Conservation (phyloP, 495 filamentous ascomycete species). For the Hypomontagnella monticulosa region DNA sequence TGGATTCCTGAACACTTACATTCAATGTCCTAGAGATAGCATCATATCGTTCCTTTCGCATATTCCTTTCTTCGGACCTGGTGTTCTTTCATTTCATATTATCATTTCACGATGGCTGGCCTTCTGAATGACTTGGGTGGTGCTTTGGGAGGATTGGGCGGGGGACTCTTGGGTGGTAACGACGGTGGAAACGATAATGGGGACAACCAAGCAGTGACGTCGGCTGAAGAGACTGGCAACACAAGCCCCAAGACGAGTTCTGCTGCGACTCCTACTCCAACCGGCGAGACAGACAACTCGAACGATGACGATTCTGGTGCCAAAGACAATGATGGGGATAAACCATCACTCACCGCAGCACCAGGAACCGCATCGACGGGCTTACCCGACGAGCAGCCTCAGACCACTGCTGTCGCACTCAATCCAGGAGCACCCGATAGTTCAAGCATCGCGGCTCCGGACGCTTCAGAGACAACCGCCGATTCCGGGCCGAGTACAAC, state of each 20-base stretch:
- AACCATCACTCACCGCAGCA: constrained; percentile 2
- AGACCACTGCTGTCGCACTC: constrained; percentile 32
- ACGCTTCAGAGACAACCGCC: constrained; percentile 20
- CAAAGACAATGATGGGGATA: neutral
- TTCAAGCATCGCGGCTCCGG: constrained; percentile 5
- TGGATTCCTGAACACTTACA: constrained; percentile 5
- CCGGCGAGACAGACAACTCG: constrained; percentile 10
- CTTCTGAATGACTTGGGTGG: constrained; percentile 38
- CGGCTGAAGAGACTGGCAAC: neutral
- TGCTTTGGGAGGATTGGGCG: constrained; percentile 29
- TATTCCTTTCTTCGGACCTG: constrained; percentile 45
- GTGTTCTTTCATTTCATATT: constrained; percentile 38
- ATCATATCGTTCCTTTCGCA: constrained; percentile 25
- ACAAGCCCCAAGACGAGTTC: neutral
- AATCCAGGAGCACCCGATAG: constrained; percentile 23
- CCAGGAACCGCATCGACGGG: constrained; percentile 16
- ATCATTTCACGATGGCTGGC: constrained; percentile 44
- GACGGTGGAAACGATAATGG: constrained; percentile 1
- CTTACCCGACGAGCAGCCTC: constrained; percentile 15
- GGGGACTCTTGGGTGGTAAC: constrained; percentile 29
- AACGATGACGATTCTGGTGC: neutral
- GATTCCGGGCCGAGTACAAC: constrained; percentile 29
- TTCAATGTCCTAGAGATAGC: constrained; percentile 29
- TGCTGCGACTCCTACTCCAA: constrained; percentile 9
- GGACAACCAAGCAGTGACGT: neutral